A percentile compares a stretch with the other conserved stretches of the same genome.
phyloP scores from a whole-genome alignment of 1,139 yeast genomes.

The Barnettozyma hawaiiensis region DNA sequence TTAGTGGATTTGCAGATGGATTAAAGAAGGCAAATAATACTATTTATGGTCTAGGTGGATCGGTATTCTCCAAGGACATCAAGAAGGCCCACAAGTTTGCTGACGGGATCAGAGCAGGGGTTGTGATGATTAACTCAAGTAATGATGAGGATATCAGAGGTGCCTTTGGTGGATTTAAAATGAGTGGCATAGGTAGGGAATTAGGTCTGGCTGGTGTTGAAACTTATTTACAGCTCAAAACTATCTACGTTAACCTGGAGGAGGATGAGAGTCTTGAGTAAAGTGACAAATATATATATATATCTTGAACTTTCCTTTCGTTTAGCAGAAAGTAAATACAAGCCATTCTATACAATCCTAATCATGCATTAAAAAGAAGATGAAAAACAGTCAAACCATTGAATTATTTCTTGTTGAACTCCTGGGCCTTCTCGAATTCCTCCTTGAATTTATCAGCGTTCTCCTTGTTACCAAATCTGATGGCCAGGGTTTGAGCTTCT shows the following conservation, averaged over 20 bases:
- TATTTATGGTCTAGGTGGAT: constrained; percentile 66
- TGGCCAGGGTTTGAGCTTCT: constrained; percentile 94
- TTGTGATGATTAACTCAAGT: constrained; percentile 68
- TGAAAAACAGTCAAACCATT: no score
- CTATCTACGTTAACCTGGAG: constrained; percentile 32
- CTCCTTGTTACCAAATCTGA: constrained; percentile 94
- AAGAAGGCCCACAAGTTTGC: constrained; percentile 55
- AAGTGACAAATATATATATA: not conserved
- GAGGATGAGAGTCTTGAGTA: constrained; percentile 9
- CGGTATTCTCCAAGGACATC: constrained; percentile 60
- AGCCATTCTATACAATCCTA: not conserved
- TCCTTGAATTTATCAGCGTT: constrained; percentile 95
- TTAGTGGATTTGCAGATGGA: constrained; percentile 61
- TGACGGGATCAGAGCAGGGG: constrained; percentile 59
- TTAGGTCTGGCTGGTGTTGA: constrained; percentile 63
- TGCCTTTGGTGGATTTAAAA: constrained; percentile 69
- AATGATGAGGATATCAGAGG: constrained; percentile 58
- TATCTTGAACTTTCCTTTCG: not conserved
- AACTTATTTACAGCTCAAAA: constrained; percentile 56
- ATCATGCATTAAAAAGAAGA: constrained; percentile 1
- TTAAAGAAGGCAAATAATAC: constrained; percentile 56
- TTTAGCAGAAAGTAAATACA: not conserved
- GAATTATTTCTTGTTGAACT: constrained; percentile 41
- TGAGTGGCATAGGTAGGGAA: constrained; percentile 71
- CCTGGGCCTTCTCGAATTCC: constrained; percentile 79